Percentiles rank a stretch among this genome's conserved stretches.
Conservation (phyloP, 305 asterid species). For the Petunia hybrid region DNA sequence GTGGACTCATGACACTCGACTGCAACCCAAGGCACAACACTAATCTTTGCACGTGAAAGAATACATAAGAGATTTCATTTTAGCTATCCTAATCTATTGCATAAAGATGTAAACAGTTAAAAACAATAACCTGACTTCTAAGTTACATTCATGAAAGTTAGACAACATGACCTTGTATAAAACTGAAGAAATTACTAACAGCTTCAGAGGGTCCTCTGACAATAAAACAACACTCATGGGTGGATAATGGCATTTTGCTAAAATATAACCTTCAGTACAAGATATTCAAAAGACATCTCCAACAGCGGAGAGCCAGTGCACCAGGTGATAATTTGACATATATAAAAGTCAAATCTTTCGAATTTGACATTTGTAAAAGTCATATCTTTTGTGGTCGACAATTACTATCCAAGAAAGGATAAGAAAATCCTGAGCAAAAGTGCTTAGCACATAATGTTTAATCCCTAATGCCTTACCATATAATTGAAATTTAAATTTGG, state of each 20-base stretch:
- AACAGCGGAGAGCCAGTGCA: slow-evolving; percentile 13
- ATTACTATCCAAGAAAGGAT: neutral
- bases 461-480: neutral
- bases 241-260: neutral
- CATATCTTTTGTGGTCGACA: neutral
- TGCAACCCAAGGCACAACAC: slow-evolving; percentile 2
- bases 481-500: neutral
- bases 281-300: neutral
- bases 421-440: neutral
- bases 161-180: neutral
- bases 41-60: neutral
- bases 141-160: neutral
- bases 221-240: neutral
- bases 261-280: neutral
- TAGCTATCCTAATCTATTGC: no score
- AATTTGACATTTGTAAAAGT: neutral
- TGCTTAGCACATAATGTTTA: neutral
- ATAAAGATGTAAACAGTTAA: no score
- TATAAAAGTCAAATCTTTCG: neutral
- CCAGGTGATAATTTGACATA: neutral
- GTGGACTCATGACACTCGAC: slow-evolving; percentile 18
- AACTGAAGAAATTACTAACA: neutral
- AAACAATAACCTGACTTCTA: neutral
- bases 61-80: no score
- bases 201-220: neutral